Evolutionary conservation across 306 rosid genomes (phyloP).

Genomic region (Sicyos edulis): DNA sequence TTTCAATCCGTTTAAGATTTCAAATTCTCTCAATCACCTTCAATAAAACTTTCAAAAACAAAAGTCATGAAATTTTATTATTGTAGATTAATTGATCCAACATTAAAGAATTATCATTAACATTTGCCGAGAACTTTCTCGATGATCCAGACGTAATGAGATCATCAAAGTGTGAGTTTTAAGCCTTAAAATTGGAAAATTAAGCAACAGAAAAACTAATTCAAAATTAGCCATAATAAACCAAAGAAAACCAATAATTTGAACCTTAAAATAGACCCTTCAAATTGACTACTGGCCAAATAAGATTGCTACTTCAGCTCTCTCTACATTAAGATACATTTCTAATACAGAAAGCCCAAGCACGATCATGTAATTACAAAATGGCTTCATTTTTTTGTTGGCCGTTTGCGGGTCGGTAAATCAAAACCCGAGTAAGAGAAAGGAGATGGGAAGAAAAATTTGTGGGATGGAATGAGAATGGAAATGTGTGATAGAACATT

Average conservation of each 20-base stretch:
- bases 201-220: background rate
- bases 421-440: constrained; percentile 31
- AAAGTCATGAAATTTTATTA: background rate
- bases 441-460: constrained; percentile 9
- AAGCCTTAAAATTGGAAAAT: background rate
- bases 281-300: constrained; percentile 22
- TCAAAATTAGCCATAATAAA: background rate
- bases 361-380: constrained; percentile 62
- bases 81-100: background rate
- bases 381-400: constrained; percentile 28
- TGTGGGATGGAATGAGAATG: constrained; percentile 15
- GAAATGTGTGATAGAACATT: constrained; percentile 25
- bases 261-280: background rate
- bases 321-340: constrained; percentile 37
- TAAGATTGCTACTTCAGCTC: constrained; percentile 34
- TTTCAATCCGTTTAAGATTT: background rate
- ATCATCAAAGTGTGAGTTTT: background rate
- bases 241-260: background rate
- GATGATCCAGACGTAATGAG: background rate
- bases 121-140: background rate
- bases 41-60: background rate
- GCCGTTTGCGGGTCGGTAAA: constrained; percentile 24
- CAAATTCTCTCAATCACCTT: background rate
- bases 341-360: constrained; percentile 38
- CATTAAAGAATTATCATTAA: background rate